phyloP scores from a whole-genome alignment of 495 filamentous ascomycete species.

The Penicillium soppii region DNA sequence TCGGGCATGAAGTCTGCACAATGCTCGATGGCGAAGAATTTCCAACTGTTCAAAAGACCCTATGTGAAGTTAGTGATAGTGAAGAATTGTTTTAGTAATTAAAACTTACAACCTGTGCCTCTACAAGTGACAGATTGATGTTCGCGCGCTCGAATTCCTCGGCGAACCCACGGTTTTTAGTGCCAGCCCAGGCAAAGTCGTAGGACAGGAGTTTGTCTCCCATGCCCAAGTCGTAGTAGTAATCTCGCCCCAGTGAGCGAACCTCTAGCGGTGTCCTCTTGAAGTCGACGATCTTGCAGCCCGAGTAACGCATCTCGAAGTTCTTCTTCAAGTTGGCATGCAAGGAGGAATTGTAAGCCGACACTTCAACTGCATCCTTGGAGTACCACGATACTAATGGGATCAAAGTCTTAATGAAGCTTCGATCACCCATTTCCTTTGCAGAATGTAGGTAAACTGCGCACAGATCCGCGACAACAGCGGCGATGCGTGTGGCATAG shows the following conservation, averaged over 20 bases:
- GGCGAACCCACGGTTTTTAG: slow-evolving; percentile 65
- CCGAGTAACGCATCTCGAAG: slow-evolving; percentile 71
- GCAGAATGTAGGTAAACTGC: slow-evolving; percentile 87
- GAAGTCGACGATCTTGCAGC: slow-evolving; percentile 69
- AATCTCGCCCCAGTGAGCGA: slow-evolving; percentile 64
- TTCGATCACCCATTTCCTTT: slow-evolving; percentile 66
- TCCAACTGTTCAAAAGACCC: slow-evolving; percentile 85
- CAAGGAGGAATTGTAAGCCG: slow-evolving; percentile 79
- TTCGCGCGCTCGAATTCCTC: slow-evolving; percentile 84
- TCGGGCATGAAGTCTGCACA: slow-evolving; percentile 64
- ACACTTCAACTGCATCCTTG: slow-evolving; percentile 67
- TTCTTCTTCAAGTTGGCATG: slow-evolving; percentile 84
- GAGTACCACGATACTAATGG: slow-evolving; percentile 74
- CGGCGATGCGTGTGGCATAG: slow-evolving; percentile 69
- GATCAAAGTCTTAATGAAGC: slow-evolving; percentile 66
- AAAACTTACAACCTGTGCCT: slow-evolving; percentile 84
- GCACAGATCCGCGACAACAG: slow-evolving; percentile 80
- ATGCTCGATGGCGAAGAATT: slow-evolving; percentile 81
- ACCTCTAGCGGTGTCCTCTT: slow-evolving; percentile 67
- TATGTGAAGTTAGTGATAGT: slow-evolving; percentile 38
- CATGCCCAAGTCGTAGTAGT: slow-evolving; percentile 76
- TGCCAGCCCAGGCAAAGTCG: slow-evolving; percentile 73
- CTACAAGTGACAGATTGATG: slow-evolving; percentile 83
- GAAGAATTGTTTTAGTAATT: too few species aligned
- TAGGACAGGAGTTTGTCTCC: slow-evolving; percentile 72